Evolutionary conservation across 2,329 filamentous ascomycete genomes (phyloP).

Genomic region (Diaporthe citriasiana): DNA sequence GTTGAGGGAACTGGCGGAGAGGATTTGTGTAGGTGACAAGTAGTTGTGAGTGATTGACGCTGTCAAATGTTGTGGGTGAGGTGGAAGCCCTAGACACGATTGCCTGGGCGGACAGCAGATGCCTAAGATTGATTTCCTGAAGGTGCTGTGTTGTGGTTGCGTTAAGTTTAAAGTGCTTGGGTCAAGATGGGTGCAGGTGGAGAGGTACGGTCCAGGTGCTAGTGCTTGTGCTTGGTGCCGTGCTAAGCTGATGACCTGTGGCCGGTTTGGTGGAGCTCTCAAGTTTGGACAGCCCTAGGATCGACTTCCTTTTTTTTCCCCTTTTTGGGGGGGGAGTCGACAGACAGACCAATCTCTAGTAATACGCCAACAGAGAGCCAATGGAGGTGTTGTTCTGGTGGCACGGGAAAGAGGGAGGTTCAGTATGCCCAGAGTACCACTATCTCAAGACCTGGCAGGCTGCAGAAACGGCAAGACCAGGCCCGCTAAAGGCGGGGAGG

Average conservation of each 20-base stretch:
- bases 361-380: not conserved
- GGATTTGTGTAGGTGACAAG: constrained; percentile 19
- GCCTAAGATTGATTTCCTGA: constrained; percentile 21
- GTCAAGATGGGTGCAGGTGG: not conserved
- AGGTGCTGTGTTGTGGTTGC: constrained; percentile 18
- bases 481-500: constrained; percentile 30
- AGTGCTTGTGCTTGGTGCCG: not conserved
- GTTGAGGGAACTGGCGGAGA: not conserved
- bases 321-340: too few relatives aligned
- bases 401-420: constrained; percentile 7
- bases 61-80: not conserved
- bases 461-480: constrained; percentile 31
- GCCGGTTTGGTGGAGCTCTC: constrained; percentile 34
- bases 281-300: constrained; percentile 4
- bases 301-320: constrained; percentile 2
- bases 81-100: constrained; percentile 13
- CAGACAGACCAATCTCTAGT: constrained; percentile 24
- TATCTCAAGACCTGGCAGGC: constrained; percentile 17
- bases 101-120: constrained; percentile 3
- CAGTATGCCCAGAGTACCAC: not conserved
- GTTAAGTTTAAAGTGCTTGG: constrained; percentile 3
- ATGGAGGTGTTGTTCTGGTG: not conserved
- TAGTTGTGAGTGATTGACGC: constrained; percentile 22
- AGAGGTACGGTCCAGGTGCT: constrained; percentile 4
- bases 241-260: constrained; percentile 29